phyloP scores from a whole-genome alignment of 2,329 filamentous ascomycete genomes.

The Cladophialophora chaetospira region DNA sequence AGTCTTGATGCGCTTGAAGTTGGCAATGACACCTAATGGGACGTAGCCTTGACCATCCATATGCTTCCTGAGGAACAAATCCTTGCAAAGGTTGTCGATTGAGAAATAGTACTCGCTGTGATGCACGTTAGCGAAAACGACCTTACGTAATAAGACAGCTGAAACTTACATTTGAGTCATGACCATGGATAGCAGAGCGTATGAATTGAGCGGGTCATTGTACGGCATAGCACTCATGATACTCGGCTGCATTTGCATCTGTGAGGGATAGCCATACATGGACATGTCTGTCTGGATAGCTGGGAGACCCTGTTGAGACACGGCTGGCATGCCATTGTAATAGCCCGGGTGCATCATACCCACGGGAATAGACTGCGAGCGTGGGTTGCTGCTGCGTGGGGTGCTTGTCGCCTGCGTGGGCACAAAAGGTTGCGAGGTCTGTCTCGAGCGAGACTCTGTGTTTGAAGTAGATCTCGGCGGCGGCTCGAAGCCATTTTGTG shows the following conservation, averaged over 20 bases:
- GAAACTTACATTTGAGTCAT: slow-evolving; percentile 59
- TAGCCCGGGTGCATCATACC: slow-evolving; percentile 28
- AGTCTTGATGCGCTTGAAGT: slow-evolving; percentile 81
- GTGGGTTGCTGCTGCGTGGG: slow-evolving; percentile 48
- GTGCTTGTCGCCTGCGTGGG: slow-evolving; percentile 19
- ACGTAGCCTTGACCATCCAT: slow-evolving; percentile 98
- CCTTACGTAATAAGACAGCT: not conserved
- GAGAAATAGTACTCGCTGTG: slow-evolving; percentile 94
- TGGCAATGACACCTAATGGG: slow-evolving; percentile 72
- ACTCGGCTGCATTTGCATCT: slow-evolving; percentile 47
- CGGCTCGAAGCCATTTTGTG: slow-evolving; percentile 44
- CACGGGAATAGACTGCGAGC: slow-evolving; percentile 64
- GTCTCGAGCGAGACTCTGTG: slow-evolving; percentile 44
- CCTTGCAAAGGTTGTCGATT: slow-evolving; percentile 91
- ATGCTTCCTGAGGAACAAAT: slow-evolving; percentile 80
- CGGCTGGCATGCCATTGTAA: slow-evolving; percentile 39
- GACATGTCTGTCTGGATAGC: slow-evolving; percentile 35
- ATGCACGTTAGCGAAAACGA: slow-evolving; percentile 23
- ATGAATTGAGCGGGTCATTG: slow-evolving; percentile 60
- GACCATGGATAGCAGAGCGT: slow-evolving; percentile 59
- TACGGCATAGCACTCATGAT: slow-evolving; percentile 62
- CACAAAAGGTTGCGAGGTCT: slow-evolving; percentile 37
- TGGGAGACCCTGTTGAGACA: slow-evolving; percentile 26
- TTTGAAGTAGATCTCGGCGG: slow-evolving; percentile 43
- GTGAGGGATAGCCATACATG: slow-evolving; percentile 52